These are phyloP conservation scores for Saururus chinensis DNA, from an alignment of 164 flowering plant species.

Conservation along the genomic window DNA sequence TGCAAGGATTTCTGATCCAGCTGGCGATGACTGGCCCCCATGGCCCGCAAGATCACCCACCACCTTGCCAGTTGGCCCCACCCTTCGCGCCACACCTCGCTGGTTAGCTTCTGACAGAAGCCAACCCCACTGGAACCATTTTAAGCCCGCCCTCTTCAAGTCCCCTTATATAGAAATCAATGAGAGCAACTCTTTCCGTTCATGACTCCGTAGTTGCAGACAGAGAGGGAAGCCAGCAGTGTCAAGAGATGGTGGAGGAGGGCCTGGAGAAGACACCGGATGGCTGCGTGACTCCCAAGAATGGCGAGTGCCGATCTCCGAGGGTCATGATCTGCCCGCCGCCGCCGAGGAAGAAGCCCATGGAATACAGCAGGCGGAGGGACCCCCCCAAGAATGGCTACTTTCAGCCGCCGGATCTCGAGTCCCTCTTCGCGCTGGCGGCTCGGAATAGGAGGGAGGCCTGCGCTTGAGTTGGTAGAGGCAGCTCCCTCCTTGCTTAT, in stretches of 20 bases:
- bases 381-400: conserved; percentile 42
- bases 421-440: conserved; percentile 21
- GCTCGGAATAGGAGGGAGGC: conserved; percentile 11
- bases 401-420: conserved; percentile 49
- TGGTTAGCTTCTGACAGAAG: too few species aligned
- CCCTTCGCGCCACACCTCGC: too few species aligned
- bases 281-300: conserved; percentile 40
- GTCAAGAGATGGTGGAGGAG: background rate
- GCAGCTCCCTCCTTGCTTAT: too few species aligned
- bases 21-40: too few species aligned
- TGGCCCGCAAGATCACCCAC: too few species aligned
- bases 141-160: too few species aligned
- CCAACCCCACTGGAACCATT: too few species aligned
- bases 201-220: background rate
- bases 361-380: conserved; percentile 6
- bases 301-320: conserved; percentile 20
- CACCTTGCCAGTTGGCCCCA: too few species aligned
- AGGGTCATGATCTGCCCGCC: conserved; percentile 19
- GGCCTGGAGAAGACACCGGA: conserved; percentile 5
- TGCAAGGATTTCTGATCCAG: too few species aligned
- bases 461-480: conserved; percentile 10
- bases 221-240: background rate
- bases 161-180: too few species aligned
- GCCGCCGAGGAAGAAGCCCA: conserved; percentile 30
- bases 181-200: too few species aligned